Evolutionary conservation across 352 stramenopile genomes (phyloP), one percentile per base, ranked within the genome.

Genomic region (Phytopythium vexans): DNA sequence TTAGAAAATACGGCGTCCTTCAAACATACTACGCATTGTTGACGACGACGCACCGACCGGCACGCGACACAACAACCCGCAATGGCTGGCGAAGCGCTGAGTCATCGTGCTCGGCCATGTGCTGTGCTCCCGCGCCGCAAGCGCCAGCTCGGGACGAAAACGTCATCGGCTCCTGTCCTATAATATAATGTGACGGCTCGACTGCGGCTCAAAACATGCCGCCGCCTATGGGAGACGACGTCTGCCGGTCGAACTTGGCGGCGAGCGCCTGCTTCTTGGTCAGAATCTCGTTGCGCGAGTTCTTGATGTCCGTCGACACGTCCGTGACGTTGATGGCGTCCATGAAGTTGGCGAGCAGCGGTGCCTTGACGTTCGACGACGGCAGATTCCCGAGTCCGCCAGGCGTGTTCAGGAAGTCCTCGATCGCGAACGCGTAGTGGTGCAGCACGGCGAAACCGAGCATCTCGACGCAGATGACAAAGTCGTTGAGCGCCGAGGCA

Each of bases 391-490:
- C 48, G 1, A 57, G 21, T 15, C 32, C 16, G 9, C 60, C 60
- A 21, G 75, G 63, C 8, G 69, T 62, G 14, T 68, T 58, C 36
- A 94, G 47, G 64, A 94, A 97, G 61, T 97, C 91, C 39, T 94
- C 88, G 58, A 97, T 94, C 3, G 83, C 85, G 41, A 98, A 98
- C 12, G 88, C 88, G 55, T 91, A 97, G 61, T 95, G 91, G 70
- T 98, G 95, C 21, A 87, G 88, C 16, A 97, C 56, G 6, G 92
- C 89, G 48, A 96, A 95, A 46, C 94, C 77, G 48, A 98, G 77
- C 93, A 98, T 98, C 60, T 98, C 93, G 33, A 97, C 76, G 62
- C 93, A 98, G 58, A 98, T 98, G 62, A 98, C 72, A 60, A 97
- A 95, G 74, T 98, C 88, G 51, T 97, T 95, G 33, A 98, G 66